Conservation (phyloP, 164 flowering plant genomes). For the Vitis labrusca region DNA sequence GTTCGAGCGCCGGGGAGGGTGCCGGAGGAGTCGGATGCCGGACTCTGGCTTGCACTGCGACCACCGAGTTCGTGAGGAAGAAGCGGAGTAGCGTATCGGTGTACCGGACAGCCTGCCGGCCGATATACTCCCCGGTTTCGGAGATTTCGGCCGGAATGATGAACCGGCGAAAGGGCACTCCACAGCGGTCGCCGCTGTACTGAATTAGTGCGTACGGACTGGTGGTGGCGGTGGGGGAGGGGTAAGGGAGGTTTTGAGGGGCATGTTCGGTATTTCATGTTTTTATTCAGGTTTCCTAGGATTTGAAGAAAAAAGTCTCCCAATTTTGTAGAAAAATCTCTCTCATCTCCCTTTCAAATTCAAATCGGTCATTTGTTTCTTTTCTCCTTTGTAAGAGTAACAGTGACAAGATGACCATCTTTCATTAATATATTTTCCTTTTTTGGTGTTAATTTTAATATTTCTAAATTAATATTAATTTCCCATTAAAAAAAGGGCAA, state of each 20-base stretch:
- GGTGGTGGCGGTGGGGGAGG: background rate
- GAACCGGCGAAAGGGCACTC: conserved; percentile 69
- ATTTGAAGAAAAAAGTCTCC: conserved; percentile 16
- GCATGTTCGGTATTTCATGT: conserved; percentile 15
- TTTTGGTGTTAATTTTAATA: background rate
- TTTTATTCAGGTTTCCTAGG: background rate
- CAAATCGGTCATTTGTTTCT: background rate
- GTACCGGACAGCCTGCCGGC: conserved; percentile 30
- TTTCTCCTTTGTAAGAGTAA: background rate
- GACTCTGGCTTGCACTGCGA: conserved; percentile 53
- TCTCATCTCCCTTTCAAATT: conserved; percentile 6
- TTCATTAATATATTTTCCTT: background rate
- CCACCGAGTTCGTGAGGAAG: conserved; percentile 62
- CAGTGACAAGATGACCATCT: conserved; percentile 2
- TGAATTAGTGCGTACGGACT: conserved; percentile 16
- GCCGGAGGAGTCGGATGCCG: conserved; percentile 30
- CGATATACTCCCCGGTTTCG: conserved; percentile 30
- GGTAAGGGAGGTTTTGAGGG: conserved; percentile 7
- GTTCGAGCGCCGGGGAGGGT: conserved; percentile 39
- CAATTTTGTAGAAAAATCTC: conserved; percentile 37
- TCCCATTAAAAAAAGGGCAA: too few relatives aligned
- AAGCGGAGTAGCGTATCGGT: conserved; percentile 52
- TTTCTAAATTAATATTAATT: background rate
- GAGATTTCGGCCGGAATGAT: conserved; percentile 27
- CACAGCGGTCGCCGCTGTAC: conserved; percentile 69